phyloP scores from a whole-genome alignment of 345 rosid species.

The Dovyalis caffra region DNA sequence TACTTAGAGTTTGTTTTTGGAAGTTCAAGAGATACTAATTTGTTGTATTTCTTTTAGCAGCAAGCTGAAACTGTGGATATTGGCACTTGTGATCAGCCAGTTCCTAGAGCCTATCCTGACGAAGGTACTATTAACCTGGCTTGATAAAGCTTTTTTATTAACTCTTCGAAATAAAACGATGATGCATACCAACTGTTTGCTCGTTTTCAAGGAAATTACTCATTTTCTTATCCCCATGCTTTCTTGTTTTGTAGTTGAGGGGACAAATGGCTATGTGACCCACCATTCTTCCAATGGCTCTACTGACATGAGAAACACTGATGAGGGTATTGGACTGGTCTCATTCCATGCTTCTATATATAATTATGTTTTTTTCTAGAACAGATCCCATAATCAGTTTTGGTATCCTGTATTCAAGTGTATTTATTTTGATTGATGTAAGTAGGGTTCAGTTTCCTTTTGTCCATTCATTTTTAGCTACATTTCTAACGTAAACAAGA shows the following conservation, averaged over 20 bases:
- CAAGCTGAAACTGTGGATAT: conserved; percentile 63
- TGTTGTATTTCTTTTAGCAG: conserved; percentile 27
- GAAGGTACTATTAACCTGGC: conserved; percentile 42
- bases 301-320: conserved; percentile 37
- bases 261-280: conserved; percentile 40
- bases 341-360: neutral
- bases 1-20: neutral
- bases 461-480: neutral
- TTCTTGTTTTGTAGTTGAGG: conserved; percentile 45
- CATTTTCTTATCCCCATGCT: neutral
- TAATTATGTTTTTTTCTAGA: neutral
- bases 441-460: too few relatives aligned
- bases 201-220: conserved; percentile 3
- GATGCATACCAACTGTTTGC: neutral
- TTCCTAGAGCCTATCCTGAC: conserved; percentile 51
- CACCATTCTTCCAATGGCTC: conserved; percentile 40
- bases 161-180: neutral
- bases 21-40: neutral
- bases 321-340: conserved; percentile 46
- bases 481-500: neutral
- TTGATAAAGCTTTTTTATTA: neutral
- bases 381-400: neutral
- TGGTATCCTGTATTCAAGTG: too few relatives aligned
- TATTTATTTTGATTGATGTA: too few relatives aligned
- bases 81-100: conserved; percentile 59